These are phyloP conservation scores for Endoconidiophora laricicola DNA, from an alignment of 2,329 filamentous ascomycete species.

Conservation along the genomic window DNA sequence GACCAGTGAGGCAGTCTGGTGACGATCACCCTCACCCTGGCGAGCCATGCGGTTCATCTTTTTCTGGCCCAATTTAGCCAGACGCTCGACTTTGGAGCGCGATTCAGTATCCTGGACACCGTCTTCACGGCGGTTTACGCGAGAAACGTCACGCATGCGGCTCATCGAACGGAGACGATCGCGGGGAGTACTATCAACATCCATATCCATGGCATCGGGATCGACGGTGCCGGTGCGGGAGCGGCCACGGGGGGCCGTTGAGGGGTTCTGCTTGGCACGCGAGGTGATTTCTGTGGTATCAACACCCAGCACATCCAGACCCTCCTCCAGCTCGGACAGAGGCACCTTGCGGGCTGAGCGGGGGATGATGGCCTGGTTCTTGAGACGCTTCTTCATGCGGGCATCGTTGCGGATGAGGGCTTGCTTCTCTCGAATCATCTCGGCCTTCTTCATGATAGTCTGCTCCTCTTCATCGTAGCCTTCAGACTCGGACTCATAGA, in stretches of 20 bases:
- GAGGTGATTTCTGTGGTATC: conserved; percentile 61
- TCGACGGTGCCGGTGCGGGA: conserved; percentile 48
- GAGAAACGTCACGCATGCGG: conserved; percentile 30
- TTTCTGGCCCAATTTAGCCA: conserved; percentile 83
- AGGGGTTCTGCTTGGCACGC: conserved; percentile 45
- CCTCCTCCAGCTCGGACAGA: conserved; percentile 71
- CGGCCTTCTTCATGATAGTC: conserved; percentile 78
- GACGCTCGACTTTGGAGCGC: conserved; percentile 65
- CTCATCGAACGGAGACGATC: conserved; percentile 58
- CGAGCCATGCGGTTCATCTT: conserved; percentile 98
- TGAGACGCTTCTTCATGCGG: conserved; percentile 87
- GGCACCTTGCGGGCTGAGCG: conserved; percentile 66
- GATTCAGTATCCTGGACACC: conserved; percentile 53
- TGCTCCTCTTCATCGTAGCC: conserved; percentile 80
- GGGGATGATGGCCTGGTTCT: conserved; percentile 91
- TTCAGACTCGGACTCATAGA: conserved; percentile 72
- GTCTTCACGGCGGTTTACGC: conserved; percentile 52
- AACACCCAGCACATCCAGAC: conserved; percentile 70
- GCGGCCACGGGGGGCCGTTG: conserved; percentile 54
- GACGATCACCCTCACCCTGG: conserved; percentile 91
- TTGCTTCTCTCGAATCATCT: conserved; percentile 89
- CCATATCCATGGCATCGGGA: conserved; percentile 61
- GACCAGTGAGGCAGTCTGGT: conserved; percentile 60
- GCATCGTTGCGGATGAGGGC: conserved; percentile 84
- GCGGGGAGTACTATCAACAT: conserved; percentile 27